A percentile compares a stretch with the other conserved stretches of the same genome.
Evolutionary conservation across 73 alveolate genomes (phyloP).

Genomic region (Tetrahymena borealis): DNA sequence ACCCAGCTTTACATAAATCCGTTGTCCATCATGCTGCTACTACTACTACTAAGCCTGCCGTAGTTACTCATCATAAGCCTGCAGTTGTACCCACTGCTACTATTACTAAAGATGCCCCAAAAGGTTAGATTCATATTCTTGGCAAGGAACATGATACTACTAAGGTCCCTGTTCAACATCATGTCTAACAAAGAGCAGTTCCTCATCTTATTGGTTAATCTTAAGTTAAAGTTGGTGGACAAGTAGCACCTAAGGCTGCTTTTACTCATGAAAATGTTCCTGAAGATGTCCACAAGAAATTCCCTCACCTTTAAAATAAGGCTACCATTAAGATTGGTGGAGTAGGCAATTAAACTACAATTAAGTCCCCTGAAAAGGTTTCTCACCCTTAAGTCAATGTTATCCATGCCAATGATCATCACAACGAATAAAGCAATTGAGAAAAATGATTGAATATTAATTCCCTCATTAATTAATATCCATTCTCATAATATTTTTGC

Average conservation of each 20-base stretch:
- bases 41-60: neutral
- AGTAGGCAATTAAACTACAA: neutral
- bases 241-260: neutral
- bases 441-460: neutral
- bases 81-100: neutral
- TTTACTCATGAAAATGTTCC: neutral
- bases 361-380: neutral
- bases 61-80: neutral
- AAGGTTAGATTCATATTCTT: neutral
- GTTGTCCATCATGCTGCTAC: neutral
- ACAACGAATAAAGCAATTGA: neutral
- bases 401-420: neutral
- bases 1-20: neutral
- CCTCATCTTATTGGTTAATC: neutral
- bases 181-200: neutral
- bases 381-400: neutral
- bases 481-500: neutral
- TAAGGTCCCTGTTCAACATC: neutral
- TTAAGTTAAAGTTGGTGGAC: neutral
- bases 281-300: neutral
- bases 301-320: neutral
- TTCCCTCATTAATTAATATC: neutral
- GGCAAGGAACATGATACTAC: neutral
- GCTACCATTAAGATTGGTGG: neutral
- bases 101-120: neutral